phyloP scores from a whole-genome alignment of 2,329 filamentous ascomycete genomes.

The Dothistroma septosporum region DNA sequence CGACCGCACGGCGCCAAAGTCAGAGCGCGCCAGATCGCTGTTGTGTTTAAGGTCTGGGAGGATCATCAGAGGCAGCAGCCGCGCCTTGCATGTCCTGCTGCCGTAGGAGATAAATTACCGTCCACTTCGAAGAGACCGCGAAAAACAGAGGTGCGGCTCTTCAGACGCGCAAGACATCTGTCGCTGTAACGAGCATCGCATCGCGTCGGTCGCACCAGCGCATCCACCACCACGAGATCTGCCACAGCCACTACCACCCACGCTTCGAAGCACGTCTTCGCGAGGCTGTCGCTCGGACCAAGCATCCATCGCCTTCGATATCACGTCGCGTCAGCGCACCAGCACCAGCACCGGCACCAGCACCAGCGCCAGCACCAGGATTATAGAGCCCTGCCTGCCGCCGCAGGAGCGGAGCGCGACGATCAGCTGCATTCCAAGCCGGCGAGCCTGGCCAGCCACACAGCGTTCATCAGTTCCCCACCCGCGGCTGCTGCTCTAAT shows the following conservation, averaged over 20 bases:
- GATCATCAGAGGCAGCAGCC: neutral
- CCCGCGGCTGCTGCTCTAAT: constrained; percentile 10
- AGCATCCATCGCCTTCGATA: neutral
- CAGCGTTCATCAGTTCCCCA: constrained; percentile 14
- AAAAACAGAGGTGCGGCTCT: neutral
- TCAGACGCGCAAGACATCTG: constrained; percentile 10
- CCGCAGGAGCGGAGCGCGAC: constrained; percentile 12
- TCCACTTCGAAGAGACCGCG: neutral
- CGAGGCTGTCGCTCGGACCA: neutral
- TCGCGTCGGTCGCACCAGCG: neutral
- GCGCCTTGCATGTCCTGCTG: neutral
- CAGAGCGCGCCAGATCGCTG: neutral
- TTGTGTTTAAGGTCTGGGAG: neutral
- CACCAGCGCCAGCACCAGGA: neutral
- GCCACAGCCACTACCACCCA: neutral
- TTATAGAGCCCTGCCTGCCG: constrained; percentile 8
- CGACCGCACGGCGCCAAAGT: neutral
- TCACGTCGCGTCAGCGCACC: neutral
- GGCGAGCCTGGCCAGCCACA: constrained; percentile 20
- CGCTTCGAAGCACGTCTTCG: neutral
- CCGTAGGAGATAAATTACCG: too few species aligned
- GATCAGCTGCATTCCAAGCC: constrained; percentile 18
- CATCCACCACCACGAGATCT: neutral
- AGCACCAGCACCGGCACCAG: neutral
- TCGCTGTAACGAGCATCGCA: constrained; percentile 4